phyloP scores from a whole-genome alignment of 495 filamentous ascomycete genomes.

The Thermothielavioides terrestris region DNA sequence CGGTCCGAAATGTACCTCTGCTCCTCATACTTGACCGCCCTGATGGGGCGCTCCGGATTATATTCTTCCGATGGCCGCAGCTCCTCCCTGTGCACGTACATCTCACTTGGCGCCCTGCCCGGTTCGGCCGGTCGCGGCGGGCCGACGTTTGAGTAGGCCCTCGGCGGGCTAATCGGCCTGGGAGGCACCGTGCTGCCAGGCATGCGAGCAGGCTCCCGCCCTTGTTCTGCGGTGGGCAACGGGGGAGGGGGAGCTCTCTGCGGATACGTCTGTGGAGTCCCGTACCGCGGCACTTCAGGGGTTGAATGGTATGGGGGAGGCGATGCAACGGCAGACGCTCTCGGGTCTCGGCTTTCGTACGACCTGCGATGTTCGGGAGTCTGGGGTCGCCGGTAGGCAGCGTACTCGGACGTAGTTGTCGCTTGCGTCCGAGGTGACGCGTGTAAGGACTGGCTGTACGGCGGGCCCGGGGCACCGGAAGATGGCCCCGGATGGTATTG shows the following conservation, averaged over 20 bases:
- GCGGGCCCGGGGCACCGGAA: constrained; percentile 39
- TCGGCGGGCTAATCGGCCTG: constrained; percentile 45
- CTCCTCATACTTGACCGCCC: constrained; percentile 32
- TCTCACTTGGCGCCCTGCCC: constrained; percentile 31
- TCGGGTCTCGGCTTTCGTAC: constrained; percentile 40
- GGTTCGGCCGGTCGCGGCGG: constrained; percentile 33
- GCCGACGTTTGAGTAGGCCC: constrained; percentile 34
- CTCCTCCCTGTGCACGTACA: constrained; percentile 38
- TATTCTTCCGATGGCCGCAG: constrained; percentile 29
- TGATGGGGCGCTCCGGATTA: constrained; percentile 39
- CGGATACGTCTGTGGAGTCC: constrained; percentile 44
- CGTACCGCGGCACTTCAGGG: constrained; percentile 46
- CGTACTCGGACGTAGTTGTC: constrained; percentile 43
- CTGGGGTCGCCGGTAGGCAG: constrained; percentile 56
- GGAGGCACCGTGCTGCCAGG: constrained; percentile 33
- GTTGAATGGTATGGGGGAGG: constrained; percentile 41
- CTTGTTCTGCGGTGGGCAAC: constrained; percentile 32
- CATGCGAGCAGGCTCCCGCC: constrained; percentile 35
- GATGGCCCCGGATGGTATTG: constrained; percentile 49
- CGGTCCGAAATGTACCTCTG: constrained; percentile 26
- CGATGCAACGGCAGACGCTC: constrained; percentile 38
- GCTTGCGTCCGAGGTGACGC: constrained; percentile 45
- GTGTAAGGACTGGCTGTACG: constrained; percentile 39
- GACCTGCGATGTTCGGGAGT: constrained; percentile 59
- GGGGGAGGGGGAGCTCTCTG: constrained; percentile 33